Percentiles rank a stretch among this genome's conserved stretches.
Conservation (phyloP, 2,329 filamentous ascomycete species). For the Lojkania enalia region DNA sequence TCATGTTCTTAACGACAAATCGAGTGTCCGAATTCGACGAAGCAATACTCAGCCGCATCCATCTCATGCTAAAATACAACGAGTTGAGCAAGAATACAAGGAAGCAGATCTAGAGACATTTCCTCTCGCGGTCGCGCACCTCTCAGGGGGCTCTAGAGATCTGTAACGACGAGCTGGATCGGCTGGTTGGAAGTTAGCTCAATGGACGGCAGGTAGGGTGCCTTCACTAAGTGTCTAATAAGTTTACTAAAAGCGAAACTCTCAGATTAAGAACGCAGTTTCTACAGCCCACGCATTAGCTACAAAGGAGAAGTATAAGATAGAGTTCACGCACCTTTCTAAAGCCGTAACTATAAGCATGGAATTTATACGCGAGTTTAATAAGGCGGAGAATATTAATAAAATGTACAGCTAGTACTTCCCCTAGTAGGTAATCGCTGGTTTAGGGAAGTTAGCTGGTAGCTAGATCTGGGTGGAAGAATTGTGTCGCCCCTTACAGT, state of each 20-base stretch:
- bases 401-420: constrained; percentile 7
- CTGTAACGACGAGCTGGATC: constrained; percentile 10
- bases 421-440: neutral
- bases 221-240: constrained; percentile 6
- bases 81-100: constrained; percentile 11
- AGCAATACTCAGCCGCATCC: constrained; percentile 40
- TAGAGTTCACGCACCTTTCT: constrained; percentile 12
- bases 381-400: constrained; percentile 9
- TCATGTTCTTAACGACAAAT: constrained; percentile 34
- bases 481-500: neutral
- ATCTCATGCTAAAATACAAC: constrained; percentile 21
- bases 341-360: constrained; percentile 10
- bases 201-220: constrained; percentile 9
- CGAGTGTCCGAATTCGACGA: constrained; percentile 36
- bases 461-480: neutral
- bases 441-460: neutral
- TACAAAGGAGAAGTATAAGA: constrained; percentile 11
- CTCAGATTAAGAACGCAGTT: constrained; percentile 11
- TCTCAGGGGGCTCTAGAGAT: constrained; percentile 6
- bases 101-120: constrained; percentile 12
- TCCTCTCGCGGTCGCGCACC: constrained; percentile 5
- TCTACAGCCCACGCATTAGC: constrained; percentile 11
- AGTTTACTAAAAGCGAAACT: constrained; percentile 6
- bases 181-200: constrained; percentile 12
- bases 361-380: constrained; percentile 12